Evolutionary conservation across 352 stramenopile genomes (phyloP), one percentile per base, ranked within the genome.

Genomic region (Pythium rishiriense): DNA sequence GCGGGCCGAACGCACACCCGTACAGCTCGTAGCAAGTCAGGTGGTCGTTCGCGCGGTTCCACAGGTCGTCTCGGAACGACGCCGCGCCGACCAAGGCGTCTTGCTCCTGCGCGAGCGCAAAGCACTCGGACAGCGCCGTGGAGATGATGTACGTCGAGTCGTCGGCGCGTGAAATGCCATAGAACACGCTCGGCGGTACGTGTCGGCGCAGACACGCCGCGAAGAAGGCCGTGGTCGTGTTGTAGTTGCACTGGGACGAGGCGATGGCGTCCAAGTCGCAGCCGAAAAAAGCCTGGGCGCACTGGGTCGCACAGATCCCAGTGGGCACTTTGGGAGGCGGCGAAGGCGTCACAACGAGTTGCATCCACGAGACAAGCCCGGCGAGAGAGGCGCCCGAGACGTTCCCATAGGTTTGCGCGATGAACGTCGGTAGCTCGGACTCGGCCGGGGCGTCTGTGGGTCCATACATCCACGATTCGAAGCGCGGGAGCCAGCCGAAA

Each of bases 1-100:
- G 60, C 14, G 64, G 64, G 24, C 70, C 68, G 26, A 74, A 63
- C 14, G 71, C 55, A 43, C 71, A 78, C 2, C n/a, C 26, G 24
- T 58, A 22, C 1, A 25, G 14, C 7, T 75, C 66, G 22, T 70
- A 73, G 47, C 60, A 72, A 26, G 58, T 62, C 11, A 79, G 50
- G 5, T 39, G 29, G 21, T 72, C 41, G 47, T 45, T 66, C 1
- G 29, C 46, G 6, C 6, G 28, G 37, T 68, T 72, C 72, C 72
- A 79, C 29, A 58, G 21, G 25, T 74, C 68, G 12, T 66, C 12
- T 8, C 33, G 26, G 42, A 71, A 62, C 3, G 47, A 46, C 2
- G 28, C 24, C 0, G 2, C 17, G 21, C 47, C 48, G 1, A 14
- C 15, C 1, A 31, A 3, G 2, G 31, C 9, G 41, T 70, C 63